Conservation (phyloP, 495 filamentous ascomycete genomes). For the Rhizodiscina lignyota region DNA sequence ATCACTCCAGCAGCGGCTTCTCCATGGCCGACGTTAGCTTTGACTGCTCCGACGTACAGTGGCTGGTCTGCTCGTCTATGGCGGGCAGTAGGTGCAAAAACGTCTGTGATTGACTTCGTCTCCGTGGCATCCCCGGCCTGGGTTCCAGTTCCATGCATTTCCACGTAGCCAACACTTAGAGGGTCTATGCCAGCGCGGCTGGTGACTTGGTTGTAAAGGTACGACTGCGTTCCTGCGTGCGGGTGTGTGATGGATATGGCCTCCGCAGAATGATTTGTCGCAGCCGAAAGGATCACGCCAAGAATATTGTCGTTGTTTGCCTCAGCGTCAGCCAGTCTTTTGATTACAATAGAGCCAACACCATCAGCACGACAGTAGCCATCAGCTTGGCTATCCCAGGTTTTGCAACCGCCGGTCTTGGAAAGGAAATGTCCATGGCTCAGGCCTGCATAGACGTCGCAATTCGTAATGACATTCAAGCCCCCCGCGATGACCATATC, state of each 20-base stretch:
- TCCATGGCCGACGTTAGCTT: constrained; percentile 21
- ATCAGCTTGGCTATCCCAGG: constrained; percentile 12
- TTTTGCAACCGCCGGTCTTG: constrained; percentile 14
- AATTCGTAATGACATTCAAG: constrained; percentile 15
- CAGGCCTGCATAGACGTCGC: constrained; percentile 12
- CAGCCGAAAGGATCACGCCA: too few relatives aligned
- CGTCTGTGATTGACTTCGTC: constrained; percentile 17
- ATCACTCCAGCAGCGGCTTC: constrained; percentile 20
- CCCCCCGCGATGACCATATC: constrained; percentile 13
- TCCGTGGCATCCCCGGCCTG: constrained; percentile 23
- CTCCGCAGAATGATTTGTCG: too few relatives aligned
- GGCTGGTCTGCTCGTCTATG: constrained; percentile 4
- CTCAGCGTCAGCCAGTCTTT: too few relatives aligned
- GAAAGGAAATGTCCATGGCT: constrained; percentile 13
- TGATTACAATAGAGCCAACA: too few relatives aligned
- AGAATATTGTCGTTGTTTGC: too few relatives aligned
- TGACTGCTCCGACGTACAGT: constrained; percentile 17
- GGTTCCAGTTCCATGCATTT: constrained; percentile 28
- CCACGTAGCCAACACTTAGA: constrained; percentile 17
- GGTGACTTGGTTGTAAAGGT: constrained; percentile 11
- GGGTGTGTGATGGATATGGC: constrained; percentile 25
- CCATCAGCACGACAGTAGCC: constrained; percentile 25
- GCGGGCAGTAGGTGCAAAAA: constrained; percentile 12
- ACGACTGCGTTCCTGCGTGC: constrained; percentile 13
- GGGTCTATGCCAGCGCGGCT: constrained; percentile 8